phyloP scores from a whole-genome alignment of 441 rosid species.

The Gossypium laxum region DNA sequence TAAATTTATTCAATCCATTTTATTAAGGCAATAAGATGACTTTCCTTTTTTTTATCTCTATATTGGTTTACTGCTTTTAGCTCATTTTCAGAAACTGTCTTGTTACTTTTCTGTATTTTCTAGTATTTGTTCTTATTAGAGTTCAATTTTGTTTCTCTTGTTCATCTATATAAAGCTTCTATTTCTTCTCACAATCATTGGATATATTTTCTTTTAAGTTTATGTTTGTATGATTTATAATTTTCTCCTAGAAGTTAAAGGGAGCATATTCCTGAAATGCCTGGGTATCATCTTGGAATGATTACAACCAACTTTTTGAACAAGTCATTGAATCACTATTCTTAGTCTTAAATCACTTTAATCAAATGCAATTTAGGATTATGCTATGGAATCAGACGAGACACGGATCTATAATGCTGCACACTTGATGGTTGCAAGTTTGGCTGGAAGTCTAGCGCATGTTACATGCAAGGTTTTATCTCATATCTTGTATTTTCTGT shows the following conservation, averaged over 20 bases:
- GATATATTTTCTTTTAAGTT: not conserved
- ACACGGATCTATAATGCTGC: constrained; percentile 86
- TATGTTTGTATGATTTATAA: not conserved
- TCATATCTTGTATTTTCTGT: constrained; percentile 1
- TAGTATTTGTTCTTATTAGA: not conserved
- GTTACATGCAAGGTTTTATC: constrained; percentile 79
- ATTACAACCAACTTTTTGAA: not conserved
- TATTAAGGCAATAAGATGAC: not conserved
- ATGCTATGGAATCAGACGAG: constrained; percentile 86
- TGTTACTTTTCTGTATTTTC: not conserved
- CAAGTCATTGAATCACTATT: not conserved
- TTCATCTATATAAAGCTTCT: not conserved
- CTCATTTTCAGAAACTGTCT: not conserved
- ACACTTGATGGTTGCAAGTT: constrained; percentile 95
- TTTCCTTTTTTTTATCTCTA: not conserved
- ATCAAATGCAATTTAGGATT: constrained; percentile 47
- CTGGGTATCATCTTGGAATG: not conserved
- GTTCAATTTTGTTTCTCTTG: not conserved
- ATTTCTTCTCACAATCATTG: not conserved
- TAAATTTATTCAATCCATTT: not conserved
- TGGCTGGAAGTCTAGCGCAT: constrained; percentile 98
- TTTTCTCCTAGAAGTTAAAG: not conserved
- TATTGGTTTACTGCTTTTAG: not conserved
- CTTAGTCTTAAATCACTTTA: not conserved
- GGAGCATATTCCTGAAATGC: not conserved